Evolutionary conservation across 1,284 basidiomycete genomes (phyloP).

Genomic region (Rhizopogon parksii): DNA sequence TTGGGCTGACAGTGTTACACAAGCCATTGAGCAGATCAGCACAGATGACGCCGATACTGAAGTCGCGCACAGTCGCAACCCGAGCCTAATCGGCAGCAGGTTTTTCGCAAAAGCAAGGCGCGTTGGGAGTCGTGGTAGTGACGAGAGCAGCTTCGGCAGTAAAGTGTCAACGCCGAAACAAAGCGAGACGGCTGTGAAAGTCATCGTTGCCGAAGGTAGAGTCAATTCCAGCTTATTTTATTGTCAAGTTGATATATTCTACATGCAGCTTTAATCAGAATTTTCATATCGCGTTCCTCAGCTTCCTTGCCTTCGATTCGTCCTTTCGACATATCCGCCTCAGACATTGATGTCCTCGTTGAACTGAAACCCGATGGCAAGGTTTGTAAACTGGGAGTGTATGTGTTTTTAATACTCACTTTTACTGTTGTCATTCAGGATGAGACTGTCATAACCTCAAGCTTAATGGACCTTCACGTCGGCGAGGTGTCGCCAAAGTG

Average conservation of each 20-base stretch:
- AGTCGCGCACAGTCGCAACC: constrained; percentile 41
- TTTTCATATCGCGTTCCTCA: constrained; percentile 36
- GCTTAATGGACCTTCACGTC: constrained; percentile 56
- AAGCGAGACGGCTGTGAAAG: constrained; percentile 44
- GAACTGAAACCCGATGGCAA: constrained; percentile 66
- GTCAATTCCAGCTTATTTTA: neutral
- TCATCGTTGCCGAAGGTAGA: constrained; percentile 53
- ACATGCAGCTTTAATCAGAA: constrained; percentile 34
- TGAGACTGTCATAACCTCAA: constrained; percentile 61
- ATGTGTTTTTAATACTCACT: constrained; percentile 2
- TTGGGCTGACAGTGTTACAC: constrained; percentile 78
- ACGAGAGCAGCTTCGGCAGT: constrained; percentile 24
- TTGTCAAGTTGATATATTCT: neutral
- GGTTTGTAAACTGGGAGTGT: constrained; percentile 33
- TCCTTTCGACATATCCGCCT: constrained; percentile 55
- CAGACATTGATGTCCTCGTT: constrained; percentile 58
- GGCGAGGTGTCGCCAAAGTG: constrained; percentile 37
- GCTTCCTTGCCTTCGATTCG: constrained; percentile 18
- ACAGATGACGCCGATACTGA: constrained; percentile 27
- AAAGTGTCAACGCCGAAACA: constrained; percentile 21
- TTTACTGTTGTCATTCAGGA: constrained; percentile 33
- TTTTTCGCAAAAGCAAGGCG: constrained; percentile 65
- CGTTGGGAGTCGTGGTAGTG: constrained; percentile 35
- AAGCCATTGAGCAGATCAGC: constrained; percentile 48
- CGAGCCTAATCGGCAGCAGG: constrained; percentile 77